Evolutionary conservation across 352 stramenopile genomes (phyloP), one percentile per base, ranked within the genome.

Genomic region (Globisporangium echinulatum): DNA sequence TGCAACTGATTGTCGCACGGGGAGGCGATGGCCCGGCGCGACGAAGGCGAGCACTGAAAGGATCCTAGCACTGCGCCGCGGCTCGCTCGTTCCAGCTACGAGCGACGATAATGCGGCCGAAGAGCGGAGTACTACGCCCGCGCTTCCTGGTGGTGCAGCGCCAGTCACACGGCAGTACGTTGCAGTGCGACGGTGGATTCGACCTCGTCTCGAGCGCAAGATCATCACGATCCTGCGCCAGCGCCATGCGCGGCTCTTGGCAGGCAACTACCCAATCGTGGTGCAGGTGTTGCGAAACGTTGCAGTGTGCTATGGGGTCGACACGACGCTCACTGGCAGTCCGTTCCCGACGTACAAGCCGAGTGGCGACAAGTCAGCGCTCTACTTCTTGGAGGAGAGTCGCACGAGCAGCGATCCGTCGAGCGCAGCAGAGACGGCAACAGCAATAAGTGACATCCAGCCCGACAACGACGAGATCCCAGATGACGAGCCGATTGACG

Each of bases 311-410:
- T 56, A 52, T 5, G 61, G 64, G 1, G 66, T 64, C 6, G 64
- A 58, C 0, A 59, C 73, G 1, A 62, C 70, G 17, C 64, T 84
- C 4, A 63, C 62, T 0, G 70, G 72, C 4, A 71, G 69, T 37
- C 71, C 71, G 9, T 83, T 83, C 59, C 71, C 74, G 17, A 64
- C 66, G 52, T 67, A 79, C 15, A 54, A 57, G 2, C 11, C 15
- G 0, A 65, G 61, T 44, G 61, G 54, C 10, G 69, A 63, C 3
- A 52, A 58, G 1, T 81, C 74, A 10, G 61, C 65, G 1, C 51
- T 82, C 17, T 77, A 82, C 48, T 84, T 79, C 51, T 58, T 82
- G 49, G 62, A 68, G 19, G 70, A 83, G 33, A 76, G 52, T 11
- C 62, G 61, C 11, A 15, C 47, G 6, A 48, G 52, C 19, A 8